Conservation (phyloP, 2,329 filamentous ascomycete species). For the Pseudopyrenochaeta lycopersici region DNA sequence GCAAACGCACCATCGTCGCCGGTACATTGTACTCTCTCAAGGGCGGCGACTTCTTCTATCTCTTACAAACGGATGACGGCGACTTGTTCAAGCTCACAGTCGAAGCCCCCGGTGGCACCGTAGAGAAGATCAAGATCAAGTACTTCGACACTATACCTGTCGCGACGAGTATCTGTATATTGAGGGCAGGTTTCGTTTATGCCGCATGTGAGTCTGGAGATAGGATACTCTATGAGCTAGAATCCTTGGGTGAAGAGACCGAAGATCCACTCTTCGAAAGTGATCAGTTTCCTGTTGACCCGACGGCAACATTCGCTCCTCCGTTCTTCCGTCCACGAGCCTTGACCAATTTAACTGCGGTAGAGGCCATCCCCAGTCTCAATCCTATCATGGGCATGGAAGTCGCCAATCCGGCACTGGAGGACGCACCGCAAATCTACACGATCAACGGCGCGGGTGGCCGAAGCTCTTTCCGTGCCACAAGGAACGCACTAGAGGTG, state of each 20-base stretch:
- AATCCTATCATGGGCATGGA: constrained; percentile 93
- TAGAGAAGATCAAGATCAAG: constrained; percentile 87
- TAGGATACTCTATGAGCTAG: constrained; percentile 95
- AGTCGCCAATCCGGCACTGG: constrained; percentile 86
- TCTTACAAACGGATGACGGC: constrained; percentile 96
- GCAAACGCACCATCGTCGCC: constrained; percentile 85
- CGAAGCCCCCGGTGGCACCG: constrained; percentile 75
- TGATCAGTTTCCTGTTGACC: constrained; percentile 81
- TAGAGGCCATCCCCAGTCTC: constrained; percentile 86
- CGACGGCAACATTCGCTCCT: constrained; percentile 74
- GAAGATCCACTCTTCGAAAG: constrained; percentile 87
- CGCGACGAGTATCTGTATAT: constrained; percentile 85
- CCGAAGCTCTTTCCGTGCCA: constrained; percentile 86
- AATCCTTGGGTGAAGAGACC: constrained; percentile 95
- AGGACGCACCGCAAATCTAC: constrained; percentile 97
- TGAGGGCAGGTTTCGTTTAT: constrained; percentile 96
- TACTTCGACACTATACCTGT: constrained; percentile 97
- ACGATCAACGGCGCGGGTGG: constrained; percentile 88
- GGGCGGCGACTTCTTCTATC: constrained; percentile 90
- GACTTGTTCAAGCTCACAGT: constrained; percentile 97
- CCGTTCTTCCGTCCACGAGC: constrained; percentile 85
- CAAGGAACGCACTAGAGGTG: constrained; percentile 92
- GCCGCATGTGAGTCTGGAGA: constrained; percentile 92
- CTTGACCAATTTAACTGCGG: constrained; percentile 81
- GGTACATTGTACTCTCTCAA: constrained; percentile 99